Evolutionary conservation across 371 early-diverging fungal species (phyloP).

Genomic region (Actinomucor elegans): DNA sequence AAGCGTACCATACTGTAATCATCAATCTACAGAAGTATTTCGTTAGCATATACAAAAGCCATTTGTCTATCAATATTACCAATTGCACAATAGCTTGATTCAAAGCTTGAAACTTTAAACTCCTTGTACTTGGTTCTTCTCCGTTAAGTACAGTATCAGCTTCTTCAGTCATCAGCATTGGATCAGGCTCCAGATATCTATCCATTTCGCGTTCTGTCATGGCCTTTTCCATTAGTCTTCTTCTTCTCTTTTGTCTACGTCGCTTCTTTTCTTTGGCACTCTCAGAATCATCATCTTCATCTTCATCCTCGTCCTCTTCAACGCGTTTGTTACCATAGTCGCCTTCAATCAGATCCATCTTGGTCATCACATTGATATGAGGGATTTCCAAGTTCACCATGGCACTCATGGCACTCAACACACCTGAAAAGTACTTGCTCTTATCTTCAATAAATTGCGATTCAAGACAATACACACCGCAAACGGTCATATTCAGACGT

Average conservation of each 20-base stretch:
- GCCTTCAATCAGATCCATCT: conserved; percentile 90
- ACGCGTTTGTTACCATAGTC: conserved; percentile 37
- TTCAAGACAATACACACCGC: conserved; percentile 94
- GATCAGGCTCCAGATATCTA: conserved; percentile 88
- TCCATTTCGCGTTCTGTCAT: conserved; percentile 49
- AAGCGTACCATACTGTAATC: conserved; percentile 96
- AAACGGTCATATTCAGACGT: conserved; percentile 70
- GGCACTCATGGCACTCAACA: conserved; percentile 89
- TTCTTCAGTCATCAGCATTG: conserved; percentile 79
- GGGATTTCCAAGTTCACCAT: conserved; percentile 97
- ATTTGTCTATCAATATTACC: too few species aligned
- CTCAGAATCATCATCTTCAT: conserved; percentile 23
- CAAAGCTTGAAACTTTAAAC: conserved; percentile 76
- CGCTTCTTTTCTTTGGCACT: conserved; percentile 28
- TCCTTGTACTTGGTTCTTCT: conserved; percentile 46
- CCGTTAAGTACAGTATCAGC: conserved; percentile 51
- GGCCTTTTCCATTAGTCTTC: conserved; percentile 35
- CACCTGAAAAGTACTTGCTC: conserved; percentile 94
- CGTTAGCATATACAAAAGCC: too few species aligned
- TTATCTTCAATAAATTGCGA: conserved; percentile 93
- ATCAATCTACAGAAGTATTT: conserved; percentile 64
- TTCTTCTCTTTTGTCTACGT: conserved; percentile 31
- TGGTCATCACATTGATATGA: conserved; percentile 96
- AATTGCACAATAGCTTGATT: conserved; percentile 90
- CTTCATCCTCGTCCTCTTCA: conserved; percentile 30